A percentile compares a stretch with the other conserved stretches of the same genome.
These are phyloP conservation scores for Inosperma sp. DNA, from an alignment of 768 basidiomycete species.

Conservation along the genomic window DNA sequence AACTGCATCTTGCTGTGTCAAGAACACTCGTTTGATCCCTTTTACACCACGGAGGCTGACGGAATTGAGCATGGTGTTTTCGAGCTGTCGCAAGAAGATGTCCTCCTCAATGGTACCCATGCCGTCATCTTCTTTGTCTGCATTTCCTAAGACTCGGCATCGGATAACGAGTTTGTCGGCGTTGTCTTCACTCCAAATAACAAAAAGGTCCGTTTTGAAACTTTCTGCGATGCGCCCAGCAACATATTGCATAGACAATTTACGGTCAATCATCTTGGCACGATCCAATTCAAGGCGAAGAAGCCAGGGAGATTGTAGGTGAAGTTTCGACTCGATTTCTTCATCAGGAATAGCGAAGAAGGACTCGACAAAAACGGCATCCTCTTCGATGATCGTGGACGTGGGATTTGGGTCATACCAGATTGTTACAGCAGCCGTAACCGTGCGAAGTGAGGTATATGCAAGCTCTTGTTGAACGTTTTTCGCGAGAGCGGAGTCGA, in stretches of 20 bases:
- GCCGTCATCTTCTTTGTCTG: slow-evolving; percentile 81
- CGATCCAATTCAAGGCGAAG: slow-evolving; percentile 95
- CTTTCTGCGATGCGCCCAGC: slow-evolving; percentile 89
- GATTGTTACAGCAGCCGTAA: slow-evolving; percentile 93
- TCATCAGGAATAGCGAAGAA: slow-evolving; percentile 99
- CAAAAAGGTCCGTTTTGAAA: slow-evolving; percentile 93
- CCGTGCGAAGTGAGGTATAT: slow-evolving; percentile 87
- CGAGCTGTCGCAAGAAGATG: slow-evolving; percentile 91
- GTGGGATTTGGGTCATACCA: slow-evolving; percentile 96
- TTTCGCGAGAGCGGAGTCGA: slow-evolving; percentile 54
- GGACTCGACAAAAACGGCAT: slow-evolving; percentile 90
- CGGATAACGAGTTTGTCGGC: slow-evolving; percentile 96
- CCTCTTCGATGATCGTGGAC: slow-evolving; percentile 93
- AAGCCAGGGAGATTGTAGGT: slow-evolving; percentile 93
- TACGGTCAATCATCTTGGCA: slow-evolving; percentile 95
- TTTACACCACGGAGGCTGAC: slow-evolving; percentile 92
- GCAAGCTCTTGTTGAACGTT: slow-evolving; percentile 89
- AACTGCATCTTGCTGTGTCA: slow-evolving; percentile 84
- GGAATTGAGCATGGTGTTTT: slow-evolving; percentile 93
- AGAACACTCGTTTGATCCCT: slow-evolving; percentile 87
- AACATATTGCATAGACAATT: slow-evolving; percentile 91
- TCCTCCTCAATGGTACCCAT: slow-evolving; percentile 81
- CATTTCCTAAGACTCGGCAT: slow-evolving; percentile 82
- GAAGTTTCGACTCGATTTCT: slow-evolving; percentile 84
- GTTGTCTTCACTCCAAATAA: slow-evolving; percentile 99